These are phyloP conservation scores for Trichoderma hamatum DNA, from an alignment of 2,329 filamentous ascomycete species.

Conservation along the genomic window DNA sequence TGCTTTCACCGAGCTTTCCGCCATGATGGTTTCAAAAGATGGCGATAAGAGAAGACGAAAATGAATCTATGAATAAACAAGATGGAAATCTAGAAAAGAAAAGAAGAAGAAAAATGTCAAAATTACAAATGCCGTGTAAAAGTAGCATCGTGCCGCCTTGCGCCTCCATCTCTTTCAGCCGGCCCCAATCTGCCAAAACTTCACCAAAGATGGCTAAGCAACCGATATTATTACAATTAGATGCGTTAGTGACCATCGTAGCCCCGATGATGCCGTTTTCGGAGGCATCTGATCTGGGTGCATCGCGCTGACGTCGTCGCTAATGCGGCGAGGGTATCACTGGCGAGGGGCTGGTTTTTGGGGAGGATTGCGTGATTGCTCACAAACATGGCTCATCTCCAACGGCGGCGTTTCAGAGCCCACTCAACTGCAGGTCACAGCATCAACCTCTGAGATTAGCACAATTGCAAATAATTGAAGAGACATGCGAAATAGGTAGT, in stretches of 20 bases:
- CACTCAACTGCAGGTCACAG: conserved; percentile 13
- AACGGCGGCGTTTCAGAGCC: conserved; percentile 2
- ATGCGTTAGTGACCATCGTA: background rate
- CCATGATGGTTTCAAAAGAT: conserved; percentile 1
- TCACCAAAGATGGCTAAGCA: conserved; percentile 14
- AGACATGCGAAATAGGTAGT: background rate
- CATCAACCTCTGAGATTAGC: conserved; percentile 7
- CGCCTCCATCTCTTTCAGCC: conserved; percentile 9
- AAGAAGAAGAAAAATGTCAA: background rate
- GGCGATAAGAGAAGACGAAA: background rate
- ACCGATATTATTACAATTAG: background rate
- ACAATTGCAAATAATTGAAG: background rate
- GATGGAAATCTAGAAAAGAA: background rate
- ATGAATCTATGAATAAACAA: background rate
- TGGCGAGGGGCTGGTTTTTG: conserved; percentile 8
- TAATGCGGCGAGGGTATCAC: background rate
- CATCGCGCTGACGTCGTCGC: background rate
- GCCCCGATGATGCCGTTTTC: conserved; percentile 22
- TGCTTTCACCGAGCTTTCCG: conserved; percentile 11
- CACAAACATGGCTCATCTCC: conserved; percentile 25
- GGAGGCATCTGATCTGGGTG: background rate
- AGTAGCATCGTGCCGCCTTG: conserved; percentile 9
- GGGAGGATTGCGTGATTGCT: conserved; percentile 27
- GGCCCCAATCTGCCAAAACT: background rate
- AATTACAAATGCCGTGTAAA: background rate